Evolutionary conservation across 176 grass and related monocot genomes (phyloP).

Genomic region (Avena sativa): DNA sequence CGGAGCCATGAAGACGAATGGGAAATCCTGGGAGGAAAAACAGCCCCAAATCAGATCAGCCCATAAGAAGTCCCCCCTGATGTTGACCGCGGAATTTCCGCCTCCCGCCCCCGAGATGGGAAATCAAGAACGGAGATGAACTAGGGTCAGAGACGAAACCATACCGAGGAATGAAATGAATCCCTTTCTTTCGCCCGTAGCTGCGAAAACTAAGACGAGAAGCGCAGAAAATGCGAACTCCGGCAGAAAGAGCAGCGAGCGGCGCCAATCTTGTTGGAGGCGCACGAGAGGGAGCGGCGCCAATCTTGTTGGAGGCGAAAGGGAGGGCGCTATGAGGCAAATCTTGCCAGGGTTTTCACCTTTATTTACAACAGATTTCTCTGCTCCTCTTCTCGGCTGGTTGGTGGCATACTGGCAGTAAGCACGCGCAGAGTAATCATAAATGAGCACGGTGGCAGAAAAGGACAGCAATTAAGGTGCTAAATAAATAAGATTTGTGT

Average conservation of each 20-base stretch:
- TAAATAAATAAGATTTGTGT: neutral
- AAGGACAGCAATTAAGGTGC: neutral
- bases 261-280: neutral
- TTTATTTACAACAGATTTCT: constrained; percentile 10
- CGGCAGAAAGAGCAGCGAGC: neutral
- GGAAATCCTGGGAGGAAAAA: neutral
- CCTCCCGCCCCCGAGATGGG: neutral
- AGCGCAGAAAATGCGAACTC: neutral
- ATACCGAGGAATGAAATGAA: neutral
- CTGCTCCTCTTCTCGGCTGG: neutral
- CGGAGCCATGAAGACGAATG: constrained; percentile 3
- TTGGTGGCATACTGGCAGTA: neutral
- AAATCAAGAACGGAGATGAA: constrained; percentile 19
- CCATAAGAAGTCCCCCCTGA: constrained; percentile 16
- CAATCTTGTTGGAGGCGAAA: constrained; percentile 22
- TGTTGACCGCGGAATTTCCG: neutral
- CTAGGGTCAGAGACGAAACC: neutral
- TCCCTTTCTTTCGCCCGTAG: neutral
- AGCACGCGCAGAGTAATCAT: neutral
- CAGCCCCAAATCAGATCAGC: constrained; percentile 25
- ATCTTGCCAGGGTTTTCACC: neutral
- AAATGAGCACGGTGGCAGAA: neutral
- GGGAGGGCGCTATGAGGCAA: neutral
- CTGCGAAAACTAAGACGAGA: neutral
- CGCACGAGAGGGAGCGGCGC: neutral